Evolutionary conservation across 495 filamentous ascomycete species (phyloP).

Genomic region (Penicillium egyptiacum): DNA sequence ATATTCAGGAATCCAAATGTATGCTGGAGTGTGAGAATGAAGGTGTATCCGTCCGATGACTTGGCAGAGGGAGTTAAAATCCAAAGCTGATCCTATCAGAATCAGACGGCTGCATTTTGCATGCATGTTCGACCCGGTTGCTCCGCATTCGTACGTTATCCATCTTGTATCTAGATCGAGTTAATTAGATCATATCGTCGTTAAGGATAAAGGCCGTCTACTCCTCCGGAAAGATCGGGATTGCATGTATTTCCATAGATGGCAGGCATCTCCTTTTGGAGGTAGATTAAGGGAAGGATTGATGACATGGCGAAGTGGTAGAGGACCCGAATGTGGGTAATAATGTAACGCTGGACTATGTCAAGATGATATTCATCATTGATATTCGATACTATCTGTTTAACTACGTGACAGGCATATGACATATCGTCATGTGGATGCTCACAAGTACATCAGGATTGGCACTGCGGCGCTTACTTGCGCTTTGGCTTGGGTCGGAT

Average conservation of each 20-base stretch:
- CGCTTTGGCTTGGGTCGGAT: constrained; percentile 51
- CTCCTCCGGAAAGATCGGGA: not conserved
- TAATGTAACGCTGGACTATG: not conserved
- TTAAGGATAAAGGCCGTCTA: not conserved
- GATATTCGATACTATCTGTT: not conserved
- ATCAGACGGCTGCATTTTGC: too few species aligned
- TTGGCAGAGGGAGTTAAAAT: too few species aligned
- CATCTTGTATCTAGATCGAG: too few species aligned
- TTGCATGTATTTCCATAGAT: not conserved
- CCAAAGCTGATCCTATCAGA: too few species aligned
- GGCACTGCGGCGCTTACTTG: constrained; percentile 14
- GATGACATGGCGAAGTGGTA: not conserved
- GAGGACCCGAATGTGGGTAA: not conserved
- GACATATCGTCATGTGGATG: not conserved
- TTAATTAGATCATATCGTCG: not conserved
- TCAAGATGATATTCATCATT: not conserved
- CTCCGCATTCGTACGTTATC: too few species aligned
- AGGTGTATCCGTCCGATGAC: too few species aligned
- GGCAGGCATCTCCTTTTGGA: not conserved
- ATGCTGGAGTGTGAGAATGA: too few species aligned
- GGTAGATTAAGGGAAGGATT: not conserved
- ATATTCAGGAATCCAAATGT: too few species aligned
- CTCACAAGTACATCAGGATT: not conserved
- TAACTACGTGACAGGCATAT: not conserved
- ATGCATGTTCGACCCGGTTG: too few species aligned